Percentiles rank a stretch among this genome's conserved stretches.
phyloP scores from a whole-genome alignment of 192 early-diverging fungal genomes.

The Coemansia sp. region DNA sequence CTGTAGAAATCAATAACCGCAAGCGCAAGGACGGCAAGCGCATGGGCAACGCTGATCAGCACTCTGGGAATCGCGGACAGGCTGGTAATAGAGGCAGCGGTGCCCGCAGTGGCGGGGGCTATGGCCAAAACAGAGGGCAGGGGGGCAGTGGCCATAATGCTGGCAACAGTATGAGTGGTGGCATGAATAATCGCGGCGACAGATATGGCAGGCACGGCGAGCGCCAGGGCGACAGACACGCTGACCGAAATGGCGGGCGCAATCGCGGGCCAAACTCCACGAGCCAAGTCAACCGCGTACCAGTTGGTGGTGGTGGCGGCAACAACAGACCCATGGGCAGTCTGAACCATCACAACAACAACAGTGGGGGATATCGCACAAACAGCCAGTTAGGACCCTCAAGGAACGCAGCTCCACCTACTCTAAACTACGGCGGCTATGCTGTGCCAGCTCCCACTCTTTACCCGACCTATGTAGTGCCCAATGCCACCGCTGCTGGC shows the following conservation, averaged over 20 bases:
- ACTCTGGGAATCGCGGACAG: slow-evolving; percentile 13
- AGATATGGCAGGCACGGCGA: slow-evolving; percentile 14
- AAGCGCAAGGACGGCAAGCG: slow-evolving; percentile 37
- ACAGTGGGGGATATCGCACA: slow-evolving; percentile 20
- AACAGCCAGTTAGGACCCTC: slow-evolving; percentile 11
- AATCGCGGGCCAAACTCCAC: slow-evolving; percentile 11
- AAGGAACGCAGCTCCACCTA: slow-evolving; percentile 5
- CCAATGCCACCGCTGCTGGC: slow-evolving; percentile 16
- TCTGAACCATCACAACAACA: slow-evolving; percentile 6
- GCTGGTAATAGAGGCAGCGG: slow-evolving; percentile 16
- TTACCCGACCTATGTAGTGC: slow-evolving; percentile 27
- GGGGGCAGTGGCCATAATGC: background rate
- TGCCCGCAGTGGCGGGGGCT: slow-evolving; percentile 6
- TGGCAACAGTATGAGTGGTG: slow-evolving; percentile 1
- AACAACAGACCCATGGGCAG: background rate
- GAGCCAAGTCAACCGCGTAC: slow-evolving; percentile 38
- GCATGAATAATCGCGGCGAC: slow-evolving; percentile 19
- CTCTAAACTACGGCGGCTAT: slow-evolving; percentile 36
- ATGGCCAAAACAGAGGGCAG: slow-evolving; percentile 2
- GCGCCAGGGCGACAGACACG: background rate
- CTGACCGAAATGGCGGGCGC: slow-evolving; percentile 27
- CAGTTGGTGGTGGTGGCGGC: slow-evolving; percentile 13
- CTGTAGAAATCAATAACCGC: slow-evolving; percentile 40
- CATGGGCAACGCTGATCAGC: slow-evolving; percentile 16
- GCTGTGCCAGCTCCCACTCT: slow-evolving; percentile 19